Evolutionary conservation across 2,329 filamentous ascomycete genomes (phyloP).

Genomic region (Diaporthe vaccinii): DNA sequence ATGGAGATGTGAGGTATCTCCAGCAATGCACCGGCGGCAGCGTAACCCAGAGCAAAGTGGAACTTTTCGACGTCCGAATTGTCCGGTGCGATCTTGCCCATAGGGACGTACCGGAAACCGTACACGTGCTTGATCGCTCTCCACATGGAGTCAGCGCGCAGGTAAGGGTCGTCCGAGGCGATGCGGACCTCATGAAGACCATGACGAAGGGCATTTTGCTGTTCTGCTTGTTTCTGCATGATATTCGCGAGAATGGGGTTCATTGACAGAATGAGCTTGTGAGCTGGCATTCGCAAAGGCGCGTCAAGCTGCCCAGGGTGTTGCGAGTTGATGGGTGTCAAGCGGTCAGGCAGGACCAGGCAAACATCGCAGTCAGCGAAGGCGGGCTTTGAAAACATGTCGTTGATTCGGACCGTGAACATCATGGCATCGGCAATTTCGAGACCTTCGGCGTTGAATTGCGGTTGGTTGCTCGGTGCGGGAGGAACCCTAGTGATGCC

Average conservation of each 20-base stretch:
- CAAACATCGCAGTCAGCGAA: slow-evolving; percentile 59
- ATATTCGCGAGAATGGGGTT: slow-evolving; percentile 56
- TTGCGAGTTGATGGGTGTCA: slow-evolving; percentile 39
- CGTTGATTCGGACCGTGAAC: slow-evolving; percentile 37
- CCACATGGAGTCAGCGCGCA: slow-evolving; percentile 69
- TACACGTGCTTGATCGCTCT: slow-evolving; percentile 71
- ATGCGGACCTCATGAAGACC: slow-evolving; percentile 55
- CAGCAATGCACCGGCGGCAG: slow-evolving; percentile 72
- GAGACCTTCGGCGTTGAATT: slow-evolving; percentile 34
- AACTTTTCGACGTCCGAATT: slow-evolving; percentile 49
- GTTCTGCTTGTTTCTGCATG: slow-evolving; percentile 49
- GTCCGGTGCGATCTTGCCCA: slow-evolving; percentile 35
- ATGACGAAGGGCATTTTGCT: slow-evolving; percentile 45
- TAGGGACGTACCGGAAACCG: slow-evolving; percentile 56
- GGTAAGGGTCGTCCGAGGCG: slow-evolving; percentile 64
- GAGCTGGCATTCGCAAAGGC: slow-evolving; percentile 63
- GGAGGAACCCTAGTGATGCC: slow-evolving; percentile 50
- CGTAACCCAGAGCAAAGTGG: slow-evolving; percentile 73
- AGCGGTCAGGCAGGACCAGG: slow-evolving; percentile 54
- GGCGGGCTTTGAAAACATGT: slow-evolving; percentile 53
- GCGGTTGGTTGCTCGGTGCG: slow-evolving; percentile 39
- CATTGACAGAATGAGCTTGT: slow-evolving; percentile 68
- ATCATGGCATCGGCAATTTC: slow-evolving; percentile 36
- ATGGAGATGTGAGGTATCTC: slow-evolving; percentile 66
- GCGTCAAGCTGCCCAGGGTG: slow-evolving; percentile 43